A percentile compares a stretch with the other conserved stretches of the same genome.
phyloP scores from a whole-genome alignment of 2,329 filamentous ascomycete genomes.

The Zymoseptoria crescenta region DNA sequence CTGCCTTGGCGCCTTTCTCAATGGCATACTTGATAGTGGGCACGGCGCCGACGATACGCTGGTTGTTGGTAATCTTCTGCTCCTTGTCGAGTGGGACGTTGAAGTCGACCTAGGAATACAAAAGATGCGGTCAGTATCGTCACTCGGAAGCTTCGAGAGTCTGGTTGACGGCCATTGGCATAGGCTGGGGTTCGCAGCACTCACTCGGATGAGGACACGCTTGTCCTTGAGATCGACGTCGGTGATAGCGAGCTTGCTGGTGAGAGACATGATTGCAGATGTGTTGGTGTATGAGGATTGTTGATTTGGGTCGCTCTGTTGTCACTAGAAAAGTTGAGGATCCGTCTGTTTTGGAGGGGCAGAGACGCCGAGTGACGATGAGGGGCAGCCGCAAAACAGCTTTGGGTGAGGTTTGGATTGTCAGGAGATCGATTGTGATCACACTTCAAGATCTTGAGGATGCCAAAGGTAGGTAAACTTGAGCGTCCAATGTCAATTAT shows the following conservation, averaged over 20 bases:
- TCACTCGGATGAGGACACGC: conserved; percentile 88
- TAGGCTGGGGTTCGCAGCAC: background rate
- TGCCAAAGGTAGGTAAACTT: background rate
- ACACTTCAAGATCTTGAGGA: background rate
- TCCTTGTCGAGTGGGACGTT: conserved; percentile 92
- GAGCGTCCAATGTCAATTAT: background rate
- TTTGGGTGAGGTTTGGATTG: background rate
- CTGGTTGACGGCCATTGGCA: background rate
- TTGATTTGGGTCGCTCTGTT: background rate
- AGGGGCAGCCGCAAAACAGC: background rate
- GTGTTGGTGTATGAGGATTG: background rate
- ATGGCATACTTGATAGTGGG: conserved; percentile 36
- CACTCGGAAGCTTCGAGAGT: background rate
- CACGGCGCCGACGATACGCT: conserved; percentile 88
- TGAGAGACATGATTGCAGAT: conserved; percentile 73
- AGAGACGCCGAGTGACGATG: background rate
- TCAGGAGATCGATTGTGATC: background rate
- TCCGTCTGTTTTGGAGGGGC: background rate
- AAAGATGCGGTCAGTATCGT: background rate
- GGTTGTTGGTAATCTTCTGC: conserved; percentile 95
- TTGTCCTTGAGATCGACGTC: conserved; percentile 98
- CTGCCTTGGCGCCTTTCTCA: conserved; percentile 48
- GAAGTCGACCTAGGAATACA: conserved; percentile 76
- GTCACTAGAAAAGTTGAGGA: background rate
- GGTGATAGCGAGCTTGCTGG: conserved; percentile 94